These are phyloP conservation scores for Aspergillus fumigatiaffinis DNA, from an alignment of 2,329 filamentous ascomycete genomes.

Conservation along the genomic window DNA sequence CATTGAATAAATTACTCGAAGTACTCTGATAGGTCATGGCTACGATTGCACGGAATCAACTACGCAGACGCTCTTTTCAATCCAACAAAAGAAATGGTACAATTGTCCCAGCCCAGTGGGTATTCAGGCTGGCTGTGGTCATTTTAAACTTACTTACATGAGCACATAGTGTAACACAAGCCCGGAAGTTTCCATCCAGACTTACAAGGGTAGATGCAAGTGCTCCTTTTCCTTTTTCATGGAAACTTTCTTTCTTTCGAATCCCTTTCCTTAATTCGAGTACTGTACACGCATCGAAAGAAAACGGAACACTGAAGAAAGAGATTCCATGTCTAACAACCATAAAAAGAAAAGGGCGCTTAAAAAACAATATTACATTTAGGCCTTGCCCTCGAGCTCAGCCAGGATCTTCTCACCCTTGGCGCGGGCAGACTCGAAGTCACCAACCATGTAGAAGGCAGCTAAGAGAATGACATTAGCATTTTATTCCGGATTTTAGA, in stretches of 20 bases:
- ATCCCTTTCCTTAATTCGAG: slow-evolving; percentile 36
- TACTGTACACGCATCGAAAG: slow-evolving; percentile 40
- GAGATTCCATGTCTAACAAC: slow-evolving; percentile 28
- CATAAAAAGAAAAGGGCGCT: slow-evolving; percentile 32
- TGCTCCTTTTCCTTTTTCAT: slow-evolving; percentile 13
- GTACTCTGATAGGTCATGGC: neutral
- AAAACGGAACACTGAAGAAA: slow-evolving; percentile 34
- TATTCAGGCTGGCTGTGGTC: slow-evolving; percentile 36
- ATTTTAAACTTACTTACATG: slow-evolving; percentile 40
- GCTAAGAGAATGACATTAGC: slow-evolving; percentile 36
- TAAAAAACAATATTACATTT: slow-evolving; percentile 43
- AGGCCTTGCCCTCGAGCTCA: slow-evolving; percentile 67
- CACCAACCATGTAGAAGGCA: slow-evolving; percentile 97
- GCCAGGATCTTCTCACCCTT: slow-evolving; percentile 99
- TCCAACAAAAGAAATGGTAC: slow-evolving; percentile 29
- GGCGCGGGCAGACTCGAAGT: slow-evolving; percentile 83
- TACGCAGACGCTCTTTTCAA: slow-evolving; percentile 3
- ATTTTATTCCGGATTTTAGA: neutral
- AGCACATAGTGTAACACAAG: slow-evolving; percentile 39
- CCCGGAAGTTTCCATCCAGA: slow-evolving; percentile 22
- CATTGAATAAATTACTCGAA: no score
- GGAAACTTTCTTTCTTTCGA: slow-evolving; percentile 18
- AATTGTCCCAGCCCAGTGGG: slow-evolving; percentile 26
- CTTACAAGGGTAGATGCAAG: slow-evolving; percentile 21
- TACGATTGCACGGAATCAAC: neutral